Evolutionary conservation across 1,284 basidiomycete species (phyloP), one percentile per base, ranked within the genome.

Genomic region (Singerocomus rubriflavus): DNA sequence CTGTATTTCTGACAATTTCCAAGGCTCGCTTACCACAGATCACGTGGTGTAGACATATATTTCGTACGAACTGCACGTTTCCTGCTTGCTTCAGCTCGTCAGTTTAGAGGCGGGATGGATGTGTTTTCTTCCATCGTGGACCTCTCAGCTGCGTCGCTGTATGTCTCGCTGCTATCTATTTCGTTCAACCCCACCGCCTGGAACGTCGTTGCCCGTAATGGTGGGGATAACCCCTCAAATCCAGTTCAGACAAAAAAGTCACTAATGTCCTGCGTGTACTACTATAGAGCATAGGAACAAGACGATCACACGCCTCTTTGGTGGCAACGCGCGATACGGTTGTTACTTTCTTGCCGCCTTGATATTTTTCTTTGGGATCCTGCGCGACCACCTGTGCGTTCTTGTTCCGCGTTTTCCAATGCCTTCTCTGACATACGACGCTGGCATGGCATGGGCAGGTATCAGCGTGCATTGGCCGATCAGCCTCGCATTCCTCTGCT

Each of bases 201-300:
- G 96, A 98, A 98, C 72, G 85, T 94, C 54, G 84, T 95, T 32
- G 95, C 95, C 26, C 85, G 86, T 52, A 93, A 96, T 74, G 95
- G 94, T 94, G 46, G 12, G 54, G 16, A 13, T 4, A 10, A 9
- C 11, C 14, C n/a, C 25, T 31, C 13, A 10, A 4, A 26, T 9
- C 17, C 17, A 17, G 9, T 8, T 16, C 49, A 4, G 21, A 21
- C 21, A 21, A 21, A 21, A 21, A 21, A 21, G 4, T 21, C 21
- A 21, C 21, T 21, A 21, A 21, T 4, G 4, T 21, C 21, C 21
- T 21, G 21, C 21, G 21, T 4, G 21, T 21, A 21, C 21, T 4
- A 21, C 21, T 21, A 4, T 61, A 96, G 93, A 97, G 71, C 91
- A 92, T 72, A 82, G 75, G 55, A 89, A 93, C 73, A 91, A 89